Percentiles rank a stretch among this genome's conserved stretches.
These are phyloP conservation scores for Actinomucor elegans DNA, from an alignment of 371 early-diverging fungal genomes.

Conservation along the genomic window DNA sequence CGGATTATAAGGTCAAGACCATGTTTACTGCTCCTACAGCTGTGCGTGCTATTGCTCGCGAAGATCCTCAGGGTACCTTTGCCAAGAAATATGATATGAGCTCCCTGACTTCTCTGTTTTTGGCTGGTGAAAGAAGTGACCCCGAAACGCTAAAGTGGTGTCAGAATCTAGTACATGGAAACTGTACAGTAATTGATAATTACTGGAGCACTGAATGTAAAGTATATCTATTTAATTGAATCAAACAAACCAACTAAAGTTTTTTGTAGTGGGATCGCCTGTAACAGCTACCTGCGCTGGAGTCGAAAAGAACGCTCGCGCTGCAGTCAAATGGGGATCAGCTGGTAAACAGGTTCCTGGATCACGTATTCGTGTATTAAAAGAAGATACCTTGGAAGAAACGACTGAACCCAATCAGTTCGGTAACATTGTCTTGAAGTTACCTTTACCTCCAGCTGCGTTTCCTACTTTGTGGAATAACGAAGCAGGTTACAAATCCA, in stretches of 20 bases:
- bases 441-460: slow-evolving; percentile 81
- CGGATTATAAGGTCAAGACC: slow-evolving; percentile 76
- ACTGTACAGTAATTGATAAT: slow-evolving; percentile 71
- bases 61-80: slow-evolving; percentile 66
- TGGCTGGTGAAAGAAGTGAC: slow-evolving; percentile 92
- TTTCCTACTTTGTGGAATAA: slow-evolving; percentile 78
- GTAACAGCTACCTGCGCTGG: slow-evolving; percentile 75
- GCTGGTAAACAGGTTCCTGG: slow-evolving; percentile 82
- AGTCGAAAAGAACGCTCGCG: slow-evolving; percentile 29
- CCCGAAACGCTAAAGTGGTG: slow-evolving; percentile 77
- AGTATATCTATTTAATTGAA: slow-evolving; percentile 32
- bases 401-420: slow-evolving; percentile 54
- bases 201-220: slow-evolving; percentile 97
- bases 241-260: too few species aligned
- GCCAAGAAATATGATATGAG: slow-evolving; percentile 62
- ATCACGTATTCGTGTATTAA: slow-evolving; percentile 65
- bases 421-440: slow-evolving; percentile 77
- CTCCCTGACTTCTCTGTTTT: slow-evolving; percentile 67
- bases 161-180: slow-evolving; percentile 53
- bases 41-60: slow-evolving; percentile 80
- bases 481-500: slow-evolving; percentile 69
- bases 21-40: slow-evolving; percentile 96
- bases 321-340: slow-evolving; percentile 51
- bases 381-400: slow-evolving; percentile 51
- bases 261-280: slow-evolving; percentile 47